Evolutionary conservation across 2,329 filamentous ascomycete species (phyloP).

Genomic region (Beauveria sp.): DNA sequence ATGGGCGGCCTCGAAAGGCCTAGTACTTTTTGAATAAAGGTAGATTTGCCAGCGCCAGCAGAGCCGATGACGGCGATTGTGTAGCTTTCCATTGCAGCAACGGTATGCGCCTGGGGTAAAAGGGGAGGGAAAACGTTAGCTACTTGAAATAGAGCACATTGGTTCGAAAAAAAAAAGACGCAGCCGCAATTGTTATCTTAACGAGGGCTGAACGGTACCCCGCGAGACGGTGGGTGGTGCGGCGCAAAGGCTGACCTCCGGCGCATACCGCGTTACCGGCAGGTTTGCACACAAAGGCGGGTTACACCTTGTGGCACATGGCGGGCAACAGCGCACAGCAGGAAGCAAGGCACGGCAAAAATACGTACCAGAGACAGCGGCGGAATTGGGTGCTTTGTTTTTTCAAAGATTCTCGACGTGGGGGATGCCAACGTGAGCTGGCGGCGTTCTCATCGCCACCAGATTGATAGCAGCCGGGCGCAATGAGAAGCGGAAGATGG

Average conservation of each 20-base stretch:
- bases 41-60: constrained; percentile 59
- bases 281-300: neutral
- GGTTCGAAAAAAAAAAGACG: constrained; percentile 6
- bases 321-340: neutral
- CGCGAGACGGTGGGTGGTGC: neutral
- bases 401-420: constrained; percentile 42
- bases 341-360: neutral
- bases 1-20: constrained; percentile 46
- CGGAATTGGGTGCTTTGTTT: constrained; percentile 17
- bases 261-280: neutral
- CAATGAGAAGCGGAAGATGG: neutral
- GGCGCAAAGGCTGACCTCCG: constrained; percentile 1
- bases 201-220: neutral
- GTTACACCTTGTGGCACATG: neutral
- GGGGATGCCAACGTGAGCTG: constrained; percentile 34
- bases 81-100: constrained; percentile 47
- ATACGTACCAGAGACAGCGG: constrained; percentile 30
- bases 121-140: neutral
- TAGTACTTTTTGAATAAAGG: constrained; percentile 57
- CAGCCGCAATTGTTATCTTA: constrained; percentile 7
- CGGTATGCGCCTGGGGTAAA: constrained; percentile 20
- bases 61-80: constrained; percentile 62
- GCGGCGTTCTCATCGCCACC: constrained; percentile 33
- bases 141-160: neutral
- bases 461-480: constrained; percentile 2